Base-by-base conservation (phyloP, 2,329 filamentous ascomycete genomes). In the Sarocladium oryzae region DNA sequence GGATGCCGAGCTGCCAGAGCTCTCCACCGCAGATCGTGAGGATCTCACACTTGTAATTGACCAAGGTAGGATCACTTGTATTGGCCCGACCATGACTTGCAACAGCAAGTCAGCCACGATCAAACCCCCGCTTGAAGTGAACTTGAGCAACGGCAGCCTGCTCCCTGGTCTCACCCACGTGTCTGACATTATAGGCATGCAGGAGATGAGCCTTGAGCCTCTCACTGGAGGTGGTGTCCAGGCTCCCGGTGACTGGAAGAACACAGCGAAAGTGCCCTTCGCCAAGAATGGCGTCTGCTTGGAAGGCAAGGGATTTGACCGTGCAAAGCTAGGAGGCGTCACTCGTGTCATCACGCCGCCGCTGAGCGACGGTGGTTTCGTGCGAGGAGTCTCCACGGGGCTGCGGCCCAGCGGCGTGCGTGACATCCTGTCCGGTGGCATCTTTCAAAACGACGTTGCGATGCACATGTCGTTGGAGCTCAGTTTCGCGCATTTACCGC, bases 271-370 rank as follows among this genome's bases (percentile, higher is more conserved):
- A 52, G 55, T 69, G 3, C 57, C 60, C 5, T 67, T 66, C 51
- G 70, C 69, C 6, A 72, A 71, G 53, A 68, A 72, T 51, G 70
- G 69, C 1, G 53, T 72, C 18, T 63, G 61, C 54, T 60, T 73
- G 1, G 68, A 71, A 21, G 71, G 71, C 1, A 67, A 67, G 53
- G 57, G 59, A 1, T 73, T 75, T 54, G 60, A 58, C 1, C 62
- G 71, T 21, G 72, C 72, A 10, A 64, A 67, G 23, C 60, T 73
- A 16, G 72, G 68, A 15, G 73, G 73, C 16, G 63, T 75, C 16
- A 76, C 71, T 3, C 63, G 63, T 46, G 69, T 70, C 1, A 60
- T 76, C 9, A 70, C 72, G 2, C 58, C 69, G 4, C 73, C 72
- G 2, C 23, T 63, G 4, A 49, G 55, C 21, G 53, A 56, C 23